phyloP scores from a whole-genome alignment of 2,329 filamentous ascomycete species.

The Fusarium equiseti region DNA sequence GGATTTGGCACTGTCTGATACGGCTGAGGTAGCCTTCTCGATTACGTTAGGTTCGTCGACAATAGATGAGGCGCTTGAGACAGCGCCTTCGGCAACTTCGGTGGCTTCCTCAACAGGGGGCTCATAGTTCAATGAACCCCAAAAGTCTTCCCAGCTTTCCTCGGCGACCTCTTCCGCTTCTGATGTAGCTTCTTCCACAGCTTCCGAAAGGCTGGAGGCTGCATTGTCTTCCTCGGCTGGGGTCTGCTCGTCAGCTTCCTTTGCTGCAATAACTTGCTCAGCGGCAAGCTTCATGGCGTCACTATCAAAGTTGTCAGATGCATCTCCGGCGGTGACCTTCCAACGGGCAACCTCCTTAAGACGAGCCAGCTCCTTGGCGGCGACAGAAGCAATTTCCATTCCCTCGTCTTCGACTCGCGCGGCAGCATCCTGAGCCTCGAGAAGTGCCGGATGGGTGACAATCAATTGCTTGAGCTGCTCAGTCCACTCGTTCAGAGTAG shows the following conservation, averaged over 20 bases:
- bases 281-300: constrained; percentile 71
- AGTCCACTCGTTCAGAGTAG: constrained; percentile 86
- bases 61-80: constrained; percentile 23
- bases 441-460: constrained; percentile 77
- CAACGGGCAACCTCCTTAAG: constrained; percentile 87
- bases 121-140: constrained; percentile 37
- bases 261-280: constrained; percentile 51
- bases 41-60: constrained; percentile 29
- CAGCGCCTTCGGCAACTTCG: constrained; percentile 14
- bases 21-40: constrained; percentile 29
- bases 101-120: constrained; percentile 21
- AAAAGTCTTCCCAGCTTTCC: constrained; percentile 38
- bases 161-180: constrained; percentile 27
- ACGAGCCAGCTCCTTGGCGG: constrained; percentile 82
- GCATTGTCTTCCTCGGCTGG: constrained; percentile 47
- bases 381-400: constrained; percentile 82
- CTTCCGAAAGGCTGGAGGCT: constrained; percentile 27
- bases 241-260: constrained; percentile 37
- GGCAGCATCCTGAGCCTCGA: constrained; percentile 74
- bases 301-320: constrained; percentile 81
- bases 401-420: constrained; percentile 79
- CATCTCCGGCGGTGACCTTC: constrained; percentile 83
- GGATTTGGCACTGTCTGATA: constrained; percentile 23
- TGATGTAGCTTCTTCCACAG: constrained; percentile 28
- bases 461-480: constrained; percentile 83